Evolutionary conservation across 495 filamentous ascomycete genomes (phyloP), one percentile per base, ranked within the genome.

Genomic region (Neurospora intermedia): DNA sequence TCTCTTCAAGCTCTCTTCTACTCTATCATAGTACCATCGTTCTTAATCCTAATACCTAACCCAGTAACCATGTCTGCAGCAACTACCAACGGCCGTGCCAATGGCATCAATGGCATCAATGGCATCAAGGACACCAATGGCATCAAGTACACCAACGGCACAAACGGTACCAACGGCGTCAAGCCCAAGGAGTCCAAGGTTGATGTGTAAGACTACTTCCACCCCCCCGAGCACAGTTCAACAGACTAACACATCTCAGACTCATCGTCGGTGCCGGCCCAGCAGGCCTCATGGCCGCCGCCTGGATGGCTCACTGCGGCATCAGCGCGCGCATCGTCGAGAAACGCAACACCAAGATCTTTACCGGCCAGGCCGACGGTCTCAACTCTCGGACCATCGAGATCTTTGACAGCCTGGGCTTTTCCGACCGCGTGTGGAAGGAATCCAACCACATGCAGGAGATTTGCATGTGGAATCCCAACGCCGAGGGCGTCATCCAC

Each of bases 251-350:
- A 13, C 46, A 15, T 42, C 13, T 2, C 71, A 74, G 74, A 72
- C 82, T 92, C 69, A 88, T 91, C 66, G 79, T 91, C 43, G 90
- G 90, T 42, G 89, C 89, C n/a, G 89, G 90, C 18, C 90, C 90
- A 1, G 85, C 89, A 2, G 89, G 87, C 27, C 83, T 92, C 10
- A 90, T 90, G 86, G 85, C 85, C 38, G 88, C 90, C 1, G 83
- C 85, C 54, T 92, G 89, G 86, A 85, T 91, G 79, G 85, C 89
- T 15, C 84, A 84, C 59, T 89, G 82, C 73, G 89, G 88, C 6
- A 82, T 92, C 70, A 79, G 85, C n/a, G 79, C 87, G 7, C 83
- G 88, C 6, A 87, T 91, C 27, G 76, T 93, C 23, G 90, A 92
- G 77, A 91, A 91, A 74, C 82, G 87, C 42, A 75, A 74, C 72